These are phyloP conservation scores for Chlamydomonas incerta DNA, from an alignment of 139 green algal genomes.

Conservation along the genomic window DNA sequence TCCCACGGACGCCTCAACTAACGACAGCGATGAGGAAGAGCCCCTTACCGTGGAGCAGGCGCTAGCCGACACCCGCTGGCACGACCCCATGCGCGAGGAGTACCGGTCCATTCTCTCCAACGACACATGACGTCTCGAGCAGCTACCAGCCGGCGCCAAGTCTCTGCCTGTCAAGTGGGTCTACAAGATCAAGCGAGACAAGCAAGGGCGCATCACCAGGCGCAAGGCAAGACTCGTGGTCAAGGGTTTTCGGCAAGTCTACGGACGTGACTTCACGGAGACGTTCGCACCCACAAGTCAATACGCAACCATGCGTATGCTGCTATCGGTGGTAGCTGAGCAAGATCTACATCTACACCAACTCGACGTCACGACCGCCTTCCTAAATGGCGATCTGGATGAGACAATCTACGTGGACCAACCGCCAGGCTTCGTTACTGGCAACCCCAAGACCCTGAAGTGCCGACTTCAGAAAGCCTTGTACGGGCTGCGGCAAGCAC, in stretches of 20 bases:
- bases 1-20: background rate
- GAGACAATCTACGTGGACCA: slow-evolving; percentile 53
- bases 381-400: slow-evolving; percentile 64
- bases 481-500: slow-evolving; percentile 60
- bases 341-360: slow-evolving; percentile 28
- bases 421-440: slow-evolving; percentile 10
- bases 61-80: background rate
- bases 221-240: slow-evolving; percentile 62
- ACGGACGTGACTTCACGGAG: slow-evolving; percentile 40
- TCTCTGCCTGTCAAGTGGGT: slow-evolving; percentile 40
- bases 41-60: background rate
- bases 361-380: slow-evolving; percentile 64
- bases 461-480: slow-evolving; percentile 44
- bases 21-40: background rate
- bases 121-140: background rate
- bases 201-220: slow-evolving; percentile 28
- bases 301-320: background rate
- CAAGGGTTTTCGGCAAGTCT: slow-evolving; percentile 51
- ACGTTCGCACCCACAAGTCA: slow-evolving; percentile 34
- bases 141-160: background rate
- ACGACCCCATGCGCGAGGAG: background rate
- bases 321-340: slow-evolving; percentile 11
- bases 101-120: background rate
- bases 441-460: background rate
- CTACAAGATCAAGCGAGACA: slow-evolving; percentile 38